These are phyloP conservation scores for Plasmodiophora brassicae DNA, from an alignment of 208 protist species.

Conservation along the genomic window DNA sequence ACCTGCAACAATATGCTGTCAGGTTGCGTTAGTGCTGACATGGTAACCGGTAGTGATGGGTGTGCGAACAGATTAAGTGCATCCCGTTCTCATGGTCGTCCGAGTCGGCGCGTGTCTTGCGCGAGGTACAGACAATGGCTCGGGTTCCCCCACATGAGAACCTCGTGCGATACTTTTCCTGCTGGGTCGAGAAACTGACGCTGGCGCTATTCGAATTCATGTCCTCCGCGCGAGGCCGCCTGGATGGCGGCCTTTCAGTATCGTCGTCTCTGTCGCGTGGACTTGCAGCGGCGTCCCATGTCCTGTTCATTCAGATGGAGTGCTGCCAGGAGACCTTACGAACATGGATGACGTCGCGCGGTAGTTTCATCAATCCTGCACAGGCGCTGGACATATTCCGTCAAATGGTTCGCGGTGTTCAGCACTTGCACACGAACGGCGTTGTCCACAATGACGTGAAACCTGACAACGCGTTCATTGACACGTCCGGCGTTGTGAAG, in stretches of 20 bases:
- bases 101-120: not conserved
- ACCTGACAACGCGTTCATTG: not conserved
- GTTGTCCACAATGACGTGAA: not conserved
- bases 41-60: not conserved
- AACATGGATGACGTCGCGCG: not conserved
- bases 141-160: conserved; percentile 14
- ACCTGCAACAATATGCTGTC: not conserved
- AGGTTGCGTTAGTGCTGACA: not conserved
- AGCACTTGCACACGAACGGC: not conserved
- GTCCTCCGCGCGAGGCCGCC: not conserved
- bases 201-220: not conserved
- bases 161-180: not conserved
- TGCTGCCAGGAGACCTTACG: not conserved
- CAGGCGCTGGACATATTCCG: not conserved
- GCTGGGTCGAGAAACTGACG: not conserved
- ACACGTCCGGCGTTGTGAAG: not conserved
- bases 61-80: not conserved
- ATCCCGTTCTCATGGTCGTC: not conserved
- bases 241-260: not conserved
- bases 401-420: not conserved
- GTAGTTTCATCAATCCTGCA: not conserved
- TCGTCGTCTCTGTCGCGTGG: not conserved
- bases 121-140: not conserved
- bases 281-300: not conserved
- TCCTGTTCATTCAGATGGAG: conserved; percentile 32